Evolutionary conservation across 768 basidiomycete genomes (phyloP).

Genomic region (Plicaturopsis crispa): DNA sequence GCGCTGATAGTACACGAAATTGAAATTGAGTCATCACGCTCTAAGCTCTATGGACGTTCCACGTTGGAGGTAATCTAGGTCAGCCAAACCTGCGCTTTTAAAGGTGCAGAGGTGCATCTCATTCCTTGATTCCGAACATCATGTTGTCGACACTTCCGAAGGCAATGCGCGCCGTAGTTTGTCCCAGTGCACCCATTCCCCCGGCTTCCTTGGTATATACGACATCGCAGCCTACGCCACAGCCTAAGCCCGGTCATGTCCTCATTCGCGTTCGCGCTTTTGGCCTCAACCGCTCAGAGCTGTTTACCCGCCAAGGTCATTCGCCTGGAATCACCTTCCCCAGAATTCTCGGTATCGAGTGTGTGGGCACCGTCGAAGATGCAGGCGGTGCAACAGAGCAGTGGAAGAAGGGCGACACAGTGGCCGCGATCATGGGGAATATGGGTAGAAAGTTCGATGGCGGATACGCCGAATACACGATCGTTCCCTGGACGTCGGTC

Average conservation of each 20-base stretch:
- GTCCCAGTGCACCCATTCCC: constrained; percentile 15
- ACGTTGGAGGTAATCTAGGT: too few species aligned
- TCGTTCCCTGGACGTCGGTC: constrained; percentile 15
- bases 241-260: constrained; percentile 14
- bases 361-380: constrained; percentile 19
- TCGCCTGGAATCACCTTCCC: constrained; percentile 16
- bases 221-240: constrained; percentile 11
- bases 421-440: constrained; percentile 17
- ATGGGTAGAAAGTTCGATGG: constrained; percentile 18
- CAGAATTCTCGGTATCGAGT: constrained; percentile 15
- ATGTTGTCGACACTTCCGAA: too few species aligned
- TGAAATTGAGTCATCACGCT: too few species aligned
- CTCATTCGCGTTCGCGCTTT: constrained; percentile 17
- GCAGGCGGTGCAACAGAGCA: constrained; percentile 13
- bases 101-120: too few species aligned
- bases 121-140: too few species aligned
- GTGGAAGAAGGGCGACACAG: constrained; percentile 17
- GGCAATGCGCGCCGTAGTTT: constrained; percentile 17
- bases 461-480: constrained; percentile 19
- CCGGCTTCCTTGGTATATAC: constrained; percentile 14
- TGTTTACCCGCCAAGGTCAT: constrained; percentile 14
- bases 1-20: too few species aligned
- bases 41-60: too few species aligned
- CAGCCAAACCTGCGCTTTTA: too few species aligned
- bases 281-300: constrained; percentile 18